Evolutionary conservation across 1,139 yeast species (phyloP).

Genomic region (Taiozyma onychis): DNA sequence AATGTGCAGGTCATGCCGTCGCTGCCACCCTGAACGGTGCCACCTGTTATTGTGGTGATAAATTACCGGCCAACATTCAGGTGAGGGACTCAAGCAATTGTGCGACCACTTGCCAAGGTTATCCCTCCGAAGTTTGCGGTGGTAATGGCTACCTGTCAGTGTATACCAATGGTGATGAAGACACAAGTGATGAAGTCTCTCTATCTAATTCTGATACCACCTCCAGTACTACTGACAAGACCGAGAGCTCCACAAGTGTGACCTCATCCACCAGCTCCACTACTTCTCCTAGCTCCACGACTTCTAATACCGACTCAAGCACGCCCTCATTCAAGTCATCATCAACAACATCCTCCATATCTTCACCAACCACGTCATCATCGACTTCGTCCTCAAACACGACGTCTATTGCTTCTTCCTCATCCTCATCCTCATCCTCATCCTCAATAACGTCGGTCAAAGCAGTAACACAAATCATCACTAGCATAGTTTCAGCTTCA

Average conservation of each 20-base stretch:
- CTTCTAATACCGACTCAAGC: neutral
- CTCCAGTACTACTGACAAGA: conserved; percentile 25
- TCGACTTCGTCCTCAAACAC: conserved; percentile 8
- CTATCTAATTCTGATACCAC: conserved; percentile 23
- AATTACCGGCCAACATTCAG: conserved; percentile 23
- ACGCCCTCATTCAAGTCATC: neutral
- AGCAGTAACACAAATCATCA: conserved; percentile 1
- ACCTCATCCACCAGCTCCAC: neutral
- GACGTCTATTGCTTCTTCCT: conserved; percentile 6
- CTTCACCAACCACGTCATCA: conserved; percentile 1
- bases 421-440: neutral
- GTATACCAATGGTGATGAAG: conserved; percentile 30
- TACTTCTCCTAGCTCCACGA: neutral
- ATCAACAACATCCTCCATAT: neutral
- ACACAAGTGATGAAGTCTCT: conserved; percentile 15
- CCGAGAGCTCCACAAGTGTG: conserved; percentile 14
- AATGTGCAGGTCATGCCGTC: conserved; percentile 39
- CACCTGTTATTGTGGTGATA: conserved; percentile 54
- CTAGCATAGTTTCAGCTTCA: conserved; percentile 13
- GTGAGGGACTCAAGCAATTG: conserved; percentile 38
- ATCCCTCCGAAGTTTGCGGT: conserved; percentile 53
- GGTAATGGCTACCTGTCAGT: conserved; percentile 46
- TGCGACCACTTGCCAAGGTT: conserved; percentile 47
- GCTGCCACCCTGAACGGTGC: conserved; percentile 49
- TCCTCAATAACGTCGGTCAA: neutral